Conservation (phyloP, 257 asterid genomes). For the Cruciata laevipes region DNA sequence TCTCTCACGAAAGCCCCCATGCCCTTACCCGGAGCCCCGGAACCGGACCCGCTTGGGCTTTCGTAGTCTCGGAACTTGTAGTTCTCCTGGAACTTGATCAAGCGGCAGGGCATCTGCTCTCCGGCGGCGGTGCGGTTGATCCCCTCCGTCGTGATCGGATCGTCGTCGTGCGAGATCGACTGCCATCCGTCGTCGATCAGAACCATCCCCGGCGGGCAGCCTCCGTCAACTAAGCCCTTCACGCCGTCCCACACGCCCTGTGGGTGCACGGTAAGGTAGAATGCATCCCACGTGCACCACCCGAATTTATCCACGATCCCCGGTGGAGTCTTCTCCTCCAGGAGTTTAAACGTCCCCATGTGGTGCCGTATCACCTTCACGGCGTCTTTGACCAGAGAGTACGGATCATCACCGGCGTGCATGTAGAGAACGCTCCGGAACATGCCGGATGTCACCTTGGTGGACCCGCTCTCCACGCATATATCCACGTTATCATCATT, state of each 20-base stretch:
- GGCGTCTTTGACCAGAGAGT: conserved; percentile 66
- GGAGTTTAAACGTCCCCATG: conserved; percentile 62
- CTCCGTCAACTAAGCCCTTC: conserved; percentile 75
- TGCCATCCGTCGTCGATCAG: conserved; percentile 95
- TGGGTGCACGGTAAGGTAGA: conserved; percentile 85
- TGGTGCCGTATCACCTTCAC: conserved; percentile 64
- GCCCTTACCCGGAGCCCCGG: conserved; percentile 43
- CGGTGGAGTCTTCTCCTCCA: conserved; percentile 87
- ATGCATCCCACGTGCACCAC: conserved; percentile 99
- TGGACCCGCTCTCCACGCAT: conserved; percentile 79
- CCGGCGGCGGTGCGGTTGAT: conserved; percentile 85
- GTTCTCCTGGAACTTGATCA: conserved; percentile 65
- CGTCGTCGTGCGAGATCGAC: conserved; percentile 89
- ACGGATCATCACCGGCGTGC: conserved; percentile 76
- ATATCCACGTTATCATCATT: conserved; percentile 46
- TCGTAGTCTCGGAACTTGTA: conserved; percentile 67
- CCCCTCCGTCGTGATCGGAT: conserved; percentile 66
- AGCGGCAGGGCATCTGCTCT: conserved; percentile 93
- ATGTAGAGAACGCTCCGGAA: conserved; percentile 61
- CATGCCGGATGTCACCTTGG: conserved; percentile 36
- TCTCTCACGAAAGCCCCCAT: conserved; percentile 80
- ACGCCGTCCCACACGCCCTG: conserved; percentile 83
- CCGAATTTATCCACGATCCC: conserved; percentile 93
- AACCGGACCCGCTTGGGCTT: conserved; percentile 37
- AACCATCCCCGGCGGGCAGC: conserved; percentile 91